phyloP scores from a whole-genome alignment of 164 flowering plant species.

The Nelumbo lutea region DNA sequence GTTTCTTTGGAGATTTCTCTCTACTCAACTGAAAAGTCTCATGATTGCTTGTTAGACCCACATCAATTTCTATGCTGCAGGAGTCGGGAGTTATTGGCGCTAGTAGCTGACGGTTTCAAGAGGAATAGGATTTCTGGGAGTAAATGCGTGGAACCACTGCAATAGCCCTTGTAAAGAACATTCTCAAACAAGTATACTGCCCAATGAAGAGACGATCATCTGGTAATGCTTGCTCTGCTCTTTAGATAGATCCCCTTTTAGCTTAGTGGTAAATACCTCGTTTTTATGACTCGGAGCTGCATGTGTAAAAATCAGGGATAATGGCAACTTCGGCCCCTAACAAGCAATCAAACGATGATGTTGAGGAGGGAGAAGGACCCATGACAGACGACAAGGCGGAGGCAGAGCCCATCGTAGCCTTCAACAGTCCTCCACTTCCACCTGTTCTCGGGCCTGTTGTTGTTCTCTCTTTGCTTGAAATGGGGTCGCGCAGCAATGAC shows the following conservation, averaged over 20 bases:
- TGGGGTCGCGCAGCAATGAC: conserved; percentile 36
- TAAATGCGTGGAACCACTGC: conserved; percentile 35
- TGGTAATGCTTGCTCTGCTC: conserved; percentile 23
- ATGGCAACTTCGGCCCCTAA: conserved; percentile 29
- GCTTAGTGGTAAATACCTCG: neutral
- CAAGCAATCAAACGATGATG: conserved; percentile 26
- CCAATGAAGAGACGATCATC: conserved; percentile 15
- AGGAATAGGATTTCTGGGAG: neutral
- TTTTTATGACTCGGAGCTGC: neutral
- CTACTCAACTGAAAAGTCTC: too few species aligned
- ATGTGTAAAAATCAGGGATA: conserved; percentile 14
- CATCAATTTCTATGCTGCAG: too few species aligned
- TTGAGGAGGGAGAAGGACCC: conserved; percentile 13
- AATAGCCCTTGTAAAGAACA: conserved; percentile 23
- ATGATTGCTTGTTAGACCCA: too few species aligned
- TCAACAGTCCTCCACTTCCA: conserved; percentile 64
- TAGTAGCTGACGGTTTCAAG: neutral
- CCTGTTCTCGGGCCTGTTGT: conserved; percentile 58
- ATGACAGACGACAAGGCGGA: conserved; percentile 32
- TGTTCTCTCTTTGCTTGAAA: conserved; percentile 48
- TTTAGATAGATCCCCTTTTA: neutral
- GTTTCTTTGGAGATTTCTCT: too few species aligned
- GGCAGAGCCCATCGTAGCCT: conserved; percentile 53
- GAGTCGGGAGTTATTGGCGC: too few species aligned
- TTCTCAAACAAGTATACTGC: conserved; percentile 21